Evolutionary conservation across 1,284 basidiomycete genomes (phyloP), one percentile per base, ranked within the genome.

Genomic region (Ustilago shanxiensis): DNA sequence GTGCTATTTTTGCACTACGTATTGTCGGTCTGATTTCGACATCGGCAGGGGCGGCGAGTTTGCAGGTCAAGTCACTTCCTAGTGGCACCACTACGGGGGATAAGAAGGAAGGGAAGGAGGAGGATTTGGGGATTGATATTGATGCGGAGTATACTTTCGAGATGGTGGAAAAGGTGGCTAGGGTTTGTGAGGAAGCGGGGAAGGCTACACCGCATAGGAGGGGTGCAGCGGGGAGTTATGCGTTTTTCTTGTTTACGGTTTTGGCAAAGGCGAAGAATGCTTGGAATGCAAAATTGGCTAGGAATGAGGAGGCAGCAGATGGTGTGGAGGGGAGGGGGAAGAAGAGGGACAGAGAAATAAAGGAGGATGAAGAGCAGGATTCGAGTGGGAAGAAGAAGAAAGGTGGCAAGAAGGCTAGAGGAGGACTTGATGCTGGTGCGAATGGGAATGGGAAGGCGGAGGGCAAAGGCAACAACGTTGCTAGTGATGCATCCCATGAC

Each of bases 1-100:
- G 75, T 37, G 72, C 69, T 45, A 77, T 81, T 18, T 78, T 81
- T 53, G 77, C 78, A n/a, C 66, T 81, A 18, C 64, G 64, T 13
- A 75, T 80, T 31, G 72, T 66, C 5, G 73, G 64, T 2, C 57
- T 79, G 16, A 75, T 71, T 44, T 58, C 61, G 1, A 71, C 60
- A 1, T 49, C 53, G n/a, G 62, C 63, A 1, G 66, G 60, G 8
- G 56, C 55, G 3, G 28, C 57, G 16, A 58, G 49, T 29, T 26
- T 65, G 20, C 62, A 65, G 39, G 62, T 65, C 22, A 58, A 52
- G 26, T 47, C 66, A 8, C 60, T 47, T 7, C 54, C 59, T 8
- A 44, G n/a, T n/a, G n/a, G 8, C 11, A 50, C 35, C 22, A 39
- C 33, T 22, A 54, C 44, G 39, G 20, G 33, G 26, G 37, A 45